These are phyloP conservation scores for Teratosphaeria gauchensis DNA, from an alignment of 2,329 filamentous ascomycete species.

Conservation along the genomic window DNA sequence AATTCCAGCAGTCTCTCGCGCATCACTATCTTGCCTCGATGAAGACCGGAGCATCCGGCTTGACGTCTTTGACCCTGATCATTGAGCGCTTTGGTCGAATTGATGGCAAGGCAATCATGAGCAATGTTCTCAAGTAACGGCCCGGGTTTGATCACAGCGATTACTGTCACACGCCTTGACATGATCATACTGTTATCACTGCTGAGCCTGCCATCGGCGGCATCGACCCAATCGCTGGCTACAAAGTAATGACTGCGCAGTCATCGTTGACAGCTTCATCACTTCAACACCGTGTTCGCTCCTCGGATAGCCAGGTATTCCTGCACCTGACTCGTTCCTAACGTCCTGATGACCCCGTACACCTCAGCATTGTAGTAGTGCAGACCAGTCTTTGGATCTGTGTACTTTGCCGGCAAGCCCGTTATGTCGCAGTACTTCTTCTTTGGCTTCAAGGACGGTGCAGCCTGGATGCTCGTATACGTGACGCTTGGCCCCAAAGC, in stretches of 20 bases:
- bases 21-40: too few species aligned
- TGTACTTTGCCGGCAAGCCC: constrained; percentile 80
- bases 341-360: constrained; percentile 68
- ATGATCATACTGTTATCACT: not conserved
- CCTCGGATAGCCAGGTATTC: constrained; percentile 81
- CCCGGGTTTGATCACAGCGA: not conserved
- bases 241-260: not conserved
- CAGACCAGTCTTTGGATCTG: constrained; percentile 88
- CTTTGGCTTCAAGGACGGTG: constrained; percentile 69
- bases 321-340: constrained; percentile 77
- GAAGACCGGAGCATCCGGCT: not conserved
- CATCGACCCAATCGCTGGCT: not conserved
- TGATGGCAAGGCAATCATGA: not conserved
- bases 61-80: not conserved
- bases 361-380: constrained; percentile 90
- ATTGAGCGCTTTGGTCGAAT: not conserved
- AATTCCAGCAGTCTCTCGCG: too few species aligned
- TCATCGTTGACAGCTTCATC: constrained; percentile 23
- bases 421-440: constrained; percentile 95
- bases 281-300: constrained; percentile 89
- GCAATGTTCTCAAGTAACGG: not conserved
- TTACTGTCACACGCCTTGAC: not conserved
- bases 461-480: constrained; percentile 94
- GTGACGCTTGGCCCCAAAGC: constrained; percentile 56
- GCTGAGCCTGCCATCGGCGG: not conserved